Conservation (phyloP, 2,329 filamentous ascomycete genomes). For the Aspergillus sp. region DNA sequence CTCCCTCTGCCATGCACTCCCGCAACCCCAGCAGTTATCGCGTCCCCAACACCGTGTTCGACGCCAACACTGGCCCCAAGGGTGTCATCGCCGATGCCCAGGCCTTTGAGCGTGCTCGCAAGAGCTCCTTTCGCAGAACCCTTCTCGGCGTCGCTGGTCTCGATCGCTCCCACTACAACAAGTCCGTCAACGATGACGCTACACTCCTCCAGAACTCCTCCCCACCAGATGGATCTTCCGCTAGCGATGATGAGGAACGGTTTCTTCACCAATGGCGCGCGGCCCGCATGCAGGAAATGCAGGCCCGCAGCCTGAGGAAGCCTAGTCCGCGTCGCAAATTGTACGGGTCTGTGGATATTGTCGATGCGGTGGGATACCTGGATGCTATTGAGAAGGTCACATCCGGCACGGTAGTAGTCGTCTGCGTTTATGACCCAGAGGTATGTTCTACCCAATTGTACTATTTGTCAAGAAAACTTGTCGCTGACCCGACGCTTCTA, state of each 20-base stretch:
- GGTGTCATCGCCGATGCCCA: conserved; percentile 55
- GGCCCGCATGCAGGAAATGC: conserved; percentile 76
- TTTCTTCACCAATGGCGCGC: conserved; percentile 88
- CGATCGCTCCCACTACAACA: conserved; percentile 30
- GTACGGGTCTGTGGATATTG: conserved; percentile 77
- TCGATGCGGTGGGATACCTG: conserved; percentile 90
- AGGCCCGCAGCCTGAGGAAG: conserved; percentile 63
- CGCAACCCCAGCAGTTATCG: conserved; percentile 43
- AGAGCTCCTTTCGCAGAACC: conserved; percentile 49
- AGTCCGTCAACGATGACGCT: conserved; percentile 23
- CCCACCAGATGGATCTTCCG: conserved; percentile 30
- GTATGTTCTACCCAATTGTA: conserved; percentile 53
- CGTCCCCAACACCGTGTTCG: conserved; percentile 48
- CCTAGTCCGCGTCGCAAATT: conserved; percentile 75
- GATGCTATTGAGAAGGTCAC: conserved; percentile 91
- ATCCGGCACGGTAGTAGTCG: conserved; percentile 79
- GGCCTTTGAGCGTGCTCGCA: conserved; percentile 51
- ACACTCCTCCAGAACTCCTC: conserved; percentile 29
- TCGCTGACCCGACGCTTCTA: conserved; percentile 39
- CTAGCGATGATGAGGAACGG: conserved; percentile 70
- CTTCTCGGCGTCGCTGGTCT: conserved; percentile 40
- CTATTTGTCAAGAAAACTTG: background rate
- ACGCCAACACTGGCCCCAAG: conserved; percentile 54
- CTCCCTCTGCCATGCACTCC: conserved; percentile 38
- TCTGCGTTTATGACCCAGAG: conserved; percentile 87